Evolutionary conservation across 257 asterid genomes (phyloP), one percentile per base, ranked within the genome.

Genomic region (Rauvolfia tetraphylla): DNA sequence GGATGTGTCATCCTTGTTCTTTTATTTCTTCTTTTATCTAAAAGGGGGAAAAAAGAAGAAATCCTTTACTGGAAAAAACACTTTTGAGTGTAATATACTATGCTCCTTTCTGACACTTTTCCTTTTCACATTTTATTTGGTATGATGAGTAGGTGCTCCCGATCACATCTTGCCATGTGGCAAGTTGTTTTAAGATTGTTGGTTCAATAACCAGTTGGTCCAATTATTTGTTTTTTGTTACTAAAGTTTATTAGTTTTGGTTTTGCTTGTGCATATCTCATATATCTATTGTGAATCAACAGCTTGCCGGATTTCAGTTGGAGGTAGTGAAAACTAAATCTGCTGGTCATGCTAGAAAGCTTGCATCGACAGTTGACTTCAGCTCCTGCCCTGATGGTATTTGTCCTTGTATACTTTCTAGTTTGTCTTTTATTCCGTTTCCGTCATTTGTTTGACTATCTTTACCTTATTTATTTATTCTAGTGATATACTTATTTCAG

Each of bases 271-370:
- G 27, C 74, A 62, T 48, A 48, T 62, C 17, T 72, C n/a, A 57
- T 71, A 23, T 31, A 46, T 41, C 51, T 46, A 7, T 69, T 67
- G 48, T 62, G 74, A 78, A 78, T 74, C 78, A 80, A 76, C 93
- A 95, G 99, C 96, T 95, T 79, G 98, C 99, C 8, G 99, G 99
- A 76, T 95, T 95, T 87, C 90, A 95, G 83, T 84, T 95, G 85
- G 98, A 93, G 83, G 90, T 95, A 76, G 96, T 89, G 61, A 93
- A 95, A 81, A 95, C 99, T 80, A 89, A 93, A 83, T 90, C 91
- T 80, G 98, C 98, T 78, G 99, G 99, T 77, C 99, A 95, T 90
- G 99, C 99, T 48, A 90, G 90, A 84, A 89, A 90, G 78, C 98
- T 95, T 71, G 98, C 98, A 34, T 90, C 96, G 34, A 84, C 86